Evolutionary conservation across 2,329 filamentous ascomycete genomes (phyloP).

Genomic region (Diaporthe destruens): DNA sequence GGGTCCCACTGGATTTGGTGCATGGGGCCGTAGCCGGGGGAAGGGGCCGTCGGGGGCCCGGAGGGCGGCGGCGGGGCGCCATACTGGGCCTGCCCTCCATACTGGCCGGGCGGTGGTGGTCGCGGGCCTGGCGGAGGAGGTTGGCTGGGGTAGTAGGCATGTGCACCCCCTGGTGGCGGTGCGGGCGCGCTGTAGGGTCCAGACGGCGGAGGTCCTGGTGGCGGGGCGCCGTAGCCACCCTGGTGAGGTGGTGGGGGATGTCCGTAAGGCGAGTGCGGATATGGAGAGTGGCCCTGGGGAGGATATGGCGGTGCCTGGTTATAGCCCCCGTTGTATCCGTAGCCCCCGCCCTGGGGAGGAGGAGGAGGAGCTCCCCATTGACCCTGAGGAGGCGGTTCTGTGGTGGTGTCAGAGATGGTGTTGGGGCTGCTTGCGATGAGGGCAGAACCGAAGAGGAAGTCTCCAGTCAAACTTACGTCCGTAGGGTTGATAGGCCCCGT

Average conservation of each 20-base stretch:
- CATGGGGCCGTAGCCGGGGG: slow-evolving; percentile 79
- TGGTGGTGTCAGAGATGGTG: slow-evolving; percentile 21
- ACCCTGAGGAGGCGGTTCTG: slow-evolving; percentile 35
- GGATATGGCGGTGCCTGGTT: slow-evolving; percentile 37
- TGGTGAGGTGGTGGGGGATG: slow-evolving; percentile 50
- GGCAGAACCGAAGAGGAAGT: background rate
- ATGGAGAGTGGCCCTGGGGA: slow-evolving; percentile 31
- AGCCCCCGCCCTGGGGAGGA: slow-evolving; percentile 46
- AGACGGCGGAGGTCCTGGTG: slow-evolving; percentile 45
- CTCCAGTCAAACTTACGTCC: slow-evolving; percentile 48
- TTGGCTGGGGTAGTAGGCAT: slow-evolving; percentile 48
- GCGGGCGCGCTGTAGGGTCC: slow-evolving; percentile 42
- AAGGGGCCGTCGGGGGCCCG: slow-evolving; percentile 68
- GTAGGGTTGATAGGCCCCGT: slow-evolving; percentile 52
- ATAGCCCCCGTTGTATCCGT: slow-evolving; percentile 35
- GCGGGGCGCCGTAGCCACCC: slow-evolving; percentile 48
- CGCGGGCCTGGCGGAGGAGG: slow-evolving; percentile 44
- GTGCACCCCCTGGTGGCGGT: slow-evolving; percentile 37
- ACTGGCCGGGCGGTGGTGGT: slow-evolving; percentile 46
- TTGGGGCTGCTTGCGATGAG: background rate
- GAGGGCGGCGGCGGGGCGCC: slow-evolving; percentile 41
- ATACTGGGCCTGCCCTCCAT: slow-evolving; percentile 46
- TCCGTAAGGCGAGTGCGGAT: slow-evolving; percentile 36
- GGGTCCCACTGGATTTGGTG: slow-evolving; percentile 79
- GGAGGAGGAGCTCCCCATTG: slow-evolving; percentile 29